Evolutionary conservation across 2,329 filamentous ascomycete species (phyloP), one percentile per base, ranked within the genome.

Genomic region (Colletotrichum spaethianum): DNA sequence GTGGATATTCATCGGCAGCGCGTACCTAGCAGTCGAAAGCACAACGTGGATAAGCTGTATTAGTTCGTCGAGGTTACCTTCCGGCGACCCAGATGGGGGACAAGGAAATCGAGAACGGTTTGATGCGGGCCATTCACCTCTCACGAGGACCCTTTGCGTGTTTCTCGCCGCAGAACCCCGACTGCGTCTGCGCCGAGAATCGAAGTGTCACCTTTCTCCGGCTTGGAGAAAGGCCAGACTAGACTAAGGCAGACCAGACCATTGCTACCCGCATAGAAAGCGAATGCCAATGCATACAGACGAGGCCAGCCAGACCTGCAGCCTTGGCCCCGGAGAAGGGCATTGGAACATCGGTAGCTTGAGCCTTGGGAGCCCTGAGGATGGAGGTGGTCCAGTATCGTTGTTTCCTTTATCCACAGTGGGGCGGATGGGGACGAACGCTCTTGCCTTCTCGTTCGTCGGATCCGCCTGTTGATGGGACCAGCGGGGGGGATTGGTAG

Each of bases 1-100:
- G 70, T 72, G 70, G 70, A 53, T 72, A 63, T 55, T 40, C 38
- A 48, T 59, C 52, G 52, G 69, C 42, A 55, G 52, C 42, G 57
- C 46, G 55, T 70, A 50, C 62, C 62, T 67, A 63, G 28, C 33
- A 18, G 46, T 65, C 40, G 46, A 38, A 50, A 59, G 50, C 33
- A 67, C 48, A 63, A 56, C 57, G 64, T 71, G 64, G 63, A 63
- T 63, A 62, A 52, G 40, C 50, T 42, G 57, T 57, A 57, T 44
- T 68, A 63, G 64, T 42, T 56, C 56, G 63, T 38, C 42, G 57
- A 68, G 44, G 44, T 50, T 63, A 68, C 62, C 68, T 50, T 68
- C 57, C 57, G 68, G 40, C 57, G 57, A 57, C 36, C 42, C 63
- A 67, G 64, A 60, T 26, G 3, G 44, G 36, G 26, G 66, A 53